phyloP scores from a whole-genome alignment of 306 rosid species.

The Inga leiocalycina region DNA sequence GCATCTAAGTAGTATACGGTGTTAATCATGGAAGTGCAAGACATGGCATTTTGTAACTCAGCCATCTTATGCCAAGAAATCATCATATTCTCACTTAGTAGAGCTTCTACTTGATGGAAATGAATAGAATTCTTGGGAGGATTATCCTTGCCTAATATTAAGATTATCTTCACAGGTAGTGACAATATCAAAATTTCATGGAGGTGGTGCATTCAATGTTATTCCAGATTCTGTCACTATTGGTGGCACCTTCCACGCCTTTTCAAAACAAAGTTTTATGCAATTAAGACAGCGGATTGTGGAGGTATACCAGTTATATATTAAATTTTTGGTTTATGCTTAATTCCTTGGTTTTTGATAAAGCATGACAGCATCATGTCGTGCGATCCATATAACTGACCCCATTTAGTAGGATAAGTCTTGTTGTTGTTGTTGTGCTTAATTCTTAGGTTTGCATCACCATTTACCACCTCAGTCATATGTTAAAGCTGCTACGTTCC shows the following conservation, averaged over 20 bases:
- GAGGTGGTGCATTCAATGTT: constrained; percentile 90
- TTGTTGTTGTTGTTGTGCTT: no score
- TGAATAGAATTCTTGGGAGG: not conserved
- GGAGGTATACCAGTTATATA: constrained; percentile 49
- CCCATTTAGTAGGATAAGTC: no score
- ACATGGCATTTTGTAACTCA: not conserved
- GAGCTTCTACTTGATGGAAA: not conserved
- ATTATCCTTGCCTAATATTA: constrained; percentile 18
- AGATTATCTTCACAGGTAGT: constrained; percentile 58
- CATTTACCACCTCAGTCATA: not conserved
- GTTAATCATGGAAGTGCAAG: not conserved
- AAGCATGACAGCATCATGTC: no score
- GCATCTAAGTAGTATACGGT: not conserved
- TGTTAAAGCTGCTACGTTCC: constrained; percentile 11
- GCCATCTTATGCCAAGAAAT: not conserved
- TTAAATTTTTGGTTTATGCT: not conserved
- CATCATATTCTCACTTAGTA: not conserved
- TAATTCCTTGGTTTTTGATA: not conserved
- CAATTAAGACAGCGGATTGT: constrained; percentile 61
- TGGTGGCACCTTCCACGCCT: constrained; percentile 89
- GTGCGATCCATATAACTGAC: no score
- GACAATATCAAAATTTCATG: constrained; percentile 69
- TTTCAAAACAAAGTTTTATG: constrained; percentile 52
- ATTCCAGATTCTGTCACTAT: constrained; percentile 88
- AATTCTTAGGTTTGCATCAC: not conserved